Percentiles rank a stretch among this genome's conserved stretches.
These are phyloP conservation scores for Piloderma croceum DNA, from an alignment of 768 basidiomycete species.

Conservation along the genomic window DNA sequence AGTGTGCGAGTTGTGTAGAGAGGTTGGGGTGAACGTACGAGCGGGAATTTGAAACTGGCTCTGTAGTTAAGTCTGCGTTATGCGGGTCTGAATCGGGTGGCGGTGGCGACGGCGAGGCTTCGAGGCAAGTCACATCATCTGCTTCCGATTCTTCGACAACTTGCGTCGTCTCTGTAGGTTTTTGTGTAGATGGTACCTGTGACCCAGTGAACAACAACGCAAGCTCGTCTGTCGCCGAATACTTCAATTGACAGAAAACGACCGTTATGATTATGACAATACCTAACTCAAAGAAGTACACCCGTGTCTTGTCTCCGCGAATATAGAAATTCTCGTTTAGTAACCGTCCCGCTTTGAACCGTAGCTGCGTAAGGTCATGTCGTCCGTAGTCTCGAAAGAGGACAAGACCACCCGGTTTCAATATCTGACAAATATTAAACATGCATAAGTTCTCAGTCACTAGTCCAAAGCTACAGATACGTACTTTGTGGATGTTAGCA, in stretches of 20 bases:
- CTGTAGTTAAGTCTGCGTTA: not conserved
- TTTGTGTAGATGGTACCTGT: conserved; percentile 27
- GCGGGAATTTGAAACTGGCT: not conserved
- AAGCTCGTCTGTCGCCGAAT: conserved; percentile 56
- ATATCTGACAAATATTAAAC: conserved; percentile 48
- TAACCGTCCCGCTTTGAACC: conserved; percentile 84
- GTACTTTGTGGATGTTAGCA: conserved; percentile 69
- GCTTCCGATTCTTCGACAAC: not conserved
- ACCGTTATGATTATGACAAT: conserved; percentile 3
- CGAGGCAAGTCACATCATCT: not conserved
- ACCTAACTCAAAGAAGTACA: conserved; percentile 95
- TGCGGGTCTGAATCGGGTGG: no score
- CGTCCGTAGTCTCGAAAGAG: conserved; percentile 93
- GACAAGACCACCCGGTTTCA: conserved; percentile 84
- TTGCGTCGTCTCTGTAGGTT: not conserved
- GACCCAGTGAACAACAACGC: conserved; percentile 74
- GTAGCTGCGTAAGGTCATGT: conserved; percentile 88
- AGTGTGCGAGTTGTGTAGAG: conserved; percentile 16
- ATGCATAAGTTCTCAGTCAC: not conserved
- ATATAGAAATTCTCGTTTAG: conserved; percentile 95
- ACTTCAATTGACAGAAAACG: not conserved
- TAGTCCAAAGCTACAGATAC: conserved; percentile 12
- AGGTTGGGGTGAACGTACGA: conserved; percentile 16
- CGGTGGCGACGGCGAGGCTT: not conserved
- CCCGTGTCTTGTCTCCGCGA: conserved; percentile 93